Base-by-base conservation (phyloP, 1,284 basidiomycete genomes). In the Cronartium ribicola region DNA sequence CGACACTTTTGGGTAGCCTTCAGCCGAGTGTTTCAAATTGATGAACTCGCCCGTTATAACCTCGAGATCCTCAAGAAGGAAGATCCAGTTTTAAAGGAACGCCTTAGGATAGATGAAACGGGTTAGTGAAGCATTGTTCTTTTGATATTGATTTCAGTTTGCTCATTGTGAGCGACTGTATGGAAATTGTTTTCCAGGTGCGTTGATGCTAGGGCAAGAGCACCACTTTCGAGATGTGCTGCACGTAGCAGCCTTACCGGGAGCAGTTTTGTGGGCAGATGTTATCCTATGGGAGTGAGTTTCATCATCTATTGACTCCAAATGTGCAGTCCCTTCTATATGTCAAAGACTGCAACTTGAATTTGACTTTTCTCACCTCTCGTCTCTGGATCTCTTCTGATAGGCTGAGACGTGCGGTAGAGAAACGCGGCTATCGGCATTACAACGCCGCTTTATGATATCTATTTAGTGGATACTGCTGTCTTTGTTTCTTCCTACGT, bases 101-200 rank as follows among this genome's bases (percentile, higher is more conserved):
- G 69, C 5, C 48, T 72, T 5, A 57, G 61, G 17, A 41, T 72
- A 22, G 69, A 72, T 65, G 69, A 72, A 72, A 65, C 60, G 61
- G 69, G 69, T 71, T 40, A 57, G 60, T 29, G 1, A 29, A 29
- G 22, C 51, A n/a, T 13, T 62, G 1, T 1, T 61, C 44, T 68
- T 41, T 17, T 41, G 4, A 20, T n/a, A 37, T 8, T 14, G n/a
- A 29, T 39, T 41, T 39, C 29, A 14, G n/a, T 57, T 37, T 4
- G 22, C 39, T 13, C 20, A 40, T 11, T 41, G 29, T 29, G 29
- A 29, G 29, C 29, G 13, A 37, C 41, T n/a, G 43, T 43, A 17
- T 10, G 51, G 55, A 70, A 6, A 43, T 48, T 3, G 14, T 39
- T 1, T n/a, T 29, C 4, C n/a, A 66, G 65, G 65, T 10, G 65